Percentiles rank a stretch among this genome's conserved stretches.
These are phyloP conservation scores for Chrysosporium queenslandicum DNA, from an alignment of 2,329 filamentous ascomycete species.

Conservation along the genomic window DNA sequence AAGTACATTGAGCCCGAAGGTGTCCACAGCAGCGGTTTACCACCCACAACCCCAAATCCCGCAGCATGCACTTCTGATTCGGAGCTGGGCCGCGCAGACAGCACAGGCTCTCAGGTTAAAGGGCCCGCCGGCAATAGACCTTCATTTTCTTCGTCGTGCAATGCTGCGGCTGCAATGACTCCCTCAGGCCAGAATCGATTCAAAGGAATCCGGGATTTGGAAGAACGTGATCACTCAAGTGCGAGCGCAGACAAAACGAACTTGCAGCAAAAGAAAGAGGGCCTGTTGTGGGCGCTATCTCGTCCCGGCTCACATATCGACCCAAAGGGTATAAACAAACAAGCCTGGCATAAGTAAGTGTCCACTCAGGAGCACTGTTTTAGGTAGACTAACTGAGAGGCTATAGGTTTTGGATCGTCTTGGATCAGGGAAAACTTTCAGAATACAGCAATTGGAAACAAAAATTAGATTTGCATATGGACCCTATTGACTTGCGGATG, in stretches of 20 bases:
- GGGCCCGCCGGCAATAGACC: slow-evolving; percentile 41
- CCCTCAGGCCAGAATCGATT: slow-evolving; percentile 50
- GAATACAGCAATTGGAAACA: slow-evolving; percentile 99
- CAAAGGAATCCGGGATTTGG: slow-evolving; percentile 83
- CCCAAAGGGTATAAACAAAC: slow-evolving; percentile 88
- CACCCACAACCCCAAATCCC: slow-evolving; percentile 27
- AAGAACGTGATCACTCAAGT: slow-evolving; percentile 61
- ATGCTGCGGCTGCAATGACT: slow-evolving; percentile 18
- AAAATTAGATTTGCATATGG: slow-evolving; percentile 90
- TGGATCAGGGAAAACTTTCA: slow-evolving; percentile 91
- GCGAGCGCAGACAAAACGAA: slow-evolving; percentile 46
- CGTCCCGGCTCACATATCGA: slow-evolving; percentile 89
- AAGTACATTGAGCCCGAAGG: slow-evolving; percentile 61
- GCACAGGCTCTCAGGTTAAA: slow-evolving; percentile 59
- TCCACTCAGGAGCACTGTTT: neutral
- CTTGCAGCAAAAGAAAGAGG: slow-evolving; percentile 75
- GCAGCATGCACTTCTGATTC: slow-evolving; percentile 51
- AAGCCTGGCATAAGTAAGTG: slow-evolving; percentile 93
- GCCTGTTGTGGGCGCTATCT: slow-evolving; percentile 86
- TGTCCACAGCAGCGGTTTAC: slow-evolving; percentile 34
- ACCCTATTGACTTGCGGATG: slow-evolving; percentile 93
- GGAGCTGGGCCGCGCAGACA: slow-evolving; percentile 63
- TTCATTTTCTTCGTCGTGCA: slow-evolving; percentile 34
- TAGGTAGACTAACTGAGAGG: neutral
- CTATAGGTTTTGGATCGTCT: slow-evolving; percentile 87